Evolutionary conservation across 257 asterid species (phyloP), one percentile per base, ranked within the genome.

Genomic region (Capsicum rhomboideum): DNA sequence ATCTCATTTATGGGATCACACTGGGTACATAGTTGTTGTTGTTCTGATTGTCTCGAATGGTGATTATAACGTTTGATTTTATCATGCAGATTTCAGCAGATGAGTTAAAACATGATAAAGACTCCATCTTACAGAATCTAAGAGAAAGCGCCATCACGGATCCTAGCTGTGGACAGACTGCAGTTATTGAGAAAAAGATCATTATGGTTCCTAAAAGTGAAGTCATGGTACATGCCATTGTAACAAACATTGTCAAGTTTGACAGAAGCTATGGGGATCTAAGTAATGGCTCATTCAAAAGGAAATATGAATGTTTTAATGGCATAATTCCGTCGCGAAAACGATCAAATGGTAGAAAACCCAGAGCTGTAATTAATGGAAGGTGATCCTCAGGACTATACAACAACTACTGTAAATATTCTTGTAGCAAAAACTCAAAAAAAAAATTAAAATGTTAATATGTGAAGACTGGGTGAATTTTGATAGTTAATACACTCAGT

Each of bases 141-240:
- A 91, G 88, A 86, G 87, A 85, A 61, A 88, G 78, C 80, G 97
- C 96, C 40, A 86, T 91, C 54, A 68, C 86, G 49, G 92, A 91
- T 80, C 90, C 94, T 34, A n/a, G 85, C 31, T 94, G 94, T 52
- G 98, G 99, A 79, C 99, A 94, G 88, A 90, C 90, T 50, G 92
- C 93, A 69, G 49, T 92, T 52, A 83, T 95, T 52, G 97, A 94
- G 91, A 90, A 86, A 82, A 86, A 88, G 79, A 71, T 86, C 44
- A 81, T 85, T 58, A 77, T 89, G 85, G 93, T 88, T 56, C 97
- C 97, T 66, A 92, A 90, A 90, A 90, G 91, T 49, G 97, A 92
- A 85, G 84, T 86, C 26, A 49, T 58, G 10, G 87, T 94, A 80
- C 90, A 95, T 86, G 97, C 97, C 82, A 87, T 93, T 11, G 94